Evolutionary conservation across 495 filamentous ascomycete genomes (phyloP).

Genomic region (Choiromyces venosus): DNA sequence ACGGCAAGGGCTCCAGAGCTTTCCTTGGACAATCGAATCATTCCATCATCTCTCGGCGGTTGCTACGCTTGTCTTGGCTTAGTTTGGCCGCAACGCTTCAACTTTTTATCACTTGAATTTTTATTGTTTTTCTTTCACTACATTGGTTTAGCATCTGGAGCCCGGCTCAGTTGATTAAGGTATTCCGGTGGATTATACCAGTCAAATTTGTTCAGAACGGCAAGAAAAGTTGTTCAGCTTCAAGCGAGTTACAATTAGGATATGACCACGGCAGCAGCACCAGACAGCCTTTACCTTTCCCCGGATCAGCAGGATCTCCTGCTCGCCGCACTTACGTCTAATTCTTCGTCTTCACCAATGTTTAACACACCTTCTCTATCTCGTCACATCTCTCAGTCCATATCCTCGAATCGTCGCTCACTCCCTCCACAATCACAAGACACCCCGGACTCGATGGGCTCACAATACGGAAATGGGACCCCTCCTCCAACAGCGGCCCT

Average conservation of each 20-base stretch:
- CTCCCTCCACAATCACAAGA: slow-evolving; percentile 13
- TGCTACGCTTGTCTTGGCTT: background rate
- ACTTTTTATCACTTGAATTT: background rate
- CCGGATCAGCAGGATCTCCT: slow-evolving; percentile 82
- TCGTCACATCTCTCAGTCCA: slow-evolving; percentile 32
- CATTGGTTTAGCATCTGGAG: background rate
- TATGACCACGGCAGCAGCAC: slow-evolving; percentile 37
- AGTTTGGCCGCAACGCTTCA: background rate
- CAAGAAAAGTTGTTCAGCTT: background rate
- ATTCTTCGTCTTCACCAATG: slow-evolving; percentile 45
- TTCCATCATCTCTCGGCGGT: background rate
- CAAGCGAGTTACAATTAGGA: slow-evolving; percentile 2
- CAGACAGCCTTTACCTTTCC: slow-evolving; percentile 58
- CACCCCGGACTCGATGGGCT: slow-evolving; percentile 32
- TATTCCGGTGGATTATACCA: background rate
- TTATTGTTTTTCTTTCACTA: background rate
- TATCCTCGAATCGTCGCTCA: slow-evolving; percentile 14
- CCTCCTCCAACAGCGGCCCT: slow-evolving; percentile 35
- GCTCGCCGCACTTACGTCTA: slow-evolving; percentile 80
- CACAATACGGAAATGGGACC: slow-evolving; percentile 37
- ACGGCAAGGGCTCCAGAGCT: background rate
- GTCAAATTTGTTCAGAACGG: background rate
- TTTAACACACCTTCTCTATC: slow-evolving; percentile 44
- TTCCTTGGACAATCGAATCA: background rate
- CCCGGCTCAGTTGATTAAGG: background rate